Evolutionary conservation across 148 eudicot genomes (phyloP).

Genomic region (Limonium bicolor): DNA sequence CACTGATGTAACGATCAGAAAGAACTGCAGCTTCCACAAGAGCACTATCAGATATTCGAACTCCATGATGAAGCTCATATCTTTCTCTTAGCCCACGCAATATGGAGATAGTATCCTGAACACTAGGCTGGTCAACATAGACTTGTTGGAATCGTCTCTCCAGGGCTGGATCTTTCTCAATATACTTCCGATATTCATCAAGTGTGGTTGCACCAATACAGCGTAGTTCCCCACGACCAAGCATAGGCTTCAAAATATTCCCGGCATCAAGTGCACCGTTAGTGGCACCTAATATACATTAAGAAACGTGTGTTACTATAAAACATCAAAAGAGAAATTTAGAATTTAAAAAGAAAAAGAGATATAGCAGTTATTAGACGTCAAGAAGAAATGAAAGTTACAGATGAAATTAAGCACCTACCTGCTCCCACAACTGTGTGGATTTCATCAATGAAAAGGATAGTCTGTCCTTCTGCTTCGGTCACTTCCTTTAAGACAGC

Average conservation of each 20-base stretch:
- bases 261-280: constrained; percentile 99
- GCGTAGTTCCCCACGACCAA: constrained; percentile 94
- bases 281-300: constrained; percentile 44
- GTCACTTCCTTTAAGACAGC: constrained; percentile 95
- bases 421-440: constrained; percentile 99
- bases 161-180: constrained; percentile 93
- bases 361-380: too few relatives aligned
- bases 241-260: constrained; percentile 96
- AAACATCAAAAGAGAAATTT: neutral
- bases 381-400: too few relatives aligned
- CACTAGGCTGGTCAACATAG: constrained; percentile 89
- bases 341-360: neutral
- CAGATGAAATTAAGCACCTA: constrained; percentile 14
- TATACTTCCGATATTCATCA: constrained; percentile 94
- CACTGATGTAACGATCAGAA: constrained; percentile 94
- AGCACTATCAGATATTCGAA: constrained; percentile 88
- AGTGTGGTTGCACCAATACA: constrained; percentile 98
- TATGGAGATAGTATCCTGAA: constrained; percentile 87
- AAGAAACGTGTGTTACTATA: neutral
- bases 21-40: constrained; percentile 94
- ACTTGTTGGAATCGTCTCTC: constrained; percentile 99
- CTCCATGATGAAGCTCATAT: constrained; percentile 97
- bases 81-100: constrained; percentile 95
- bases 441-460: constrained; percentile 94
- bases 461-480: constrained; percentile 83